A percentile compares a stretch with the other conserved stretches of the same genome.
Conservation (phyloP, 176 grass and related monocot genomes). For the Typha latifolia region DNA sequence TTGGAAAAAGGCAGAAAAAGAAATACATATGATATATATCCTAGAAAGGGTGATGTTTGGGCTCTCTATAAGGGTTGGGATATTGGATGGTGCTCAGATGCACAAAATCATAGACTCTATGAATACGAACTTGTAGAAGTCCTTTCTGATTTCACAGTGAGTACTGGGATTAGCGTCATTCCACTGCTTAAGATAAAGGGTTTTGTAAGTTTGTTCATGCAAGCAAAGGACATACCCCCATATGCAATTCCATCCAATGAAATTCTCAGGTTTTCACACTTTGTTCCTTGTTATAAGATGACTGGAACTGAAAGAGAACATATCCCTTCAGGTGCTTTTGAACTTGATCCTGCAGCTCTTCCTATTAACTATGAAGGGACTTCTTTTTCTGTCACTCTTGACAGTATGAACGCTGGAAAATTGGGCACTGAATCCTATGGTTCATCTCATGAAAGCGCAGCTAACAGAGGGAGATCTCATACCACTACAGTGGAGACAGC, state of each 20-base stretch:
- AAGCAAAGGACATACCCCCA: constrained; percentile 35
- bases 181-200: constrained; percentile 66
- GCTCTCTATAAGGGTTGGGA: constrained; percentile 73
- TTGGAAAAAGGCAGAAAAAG: constrained; percentile 31
- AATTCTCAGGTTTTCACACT: constrained; percentile 72
- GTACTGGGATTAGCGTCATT: constrained; percentile 46
- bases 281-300: constrained; percentile 38
- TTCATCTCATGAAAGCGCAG: constrained; percentile 10
- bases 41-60: constrained; percentile 77
- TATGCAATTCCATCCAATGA: constrained; percentile 57
- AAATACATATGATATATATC: constrained; percentile 54
- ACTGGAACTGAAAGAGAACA: constrained; percentile 42
- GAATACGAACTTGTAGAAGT: constrained; percentile 78
- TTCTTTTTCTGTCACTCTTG: constrained; percentile 47
- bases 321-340: constrained; percentile 52
- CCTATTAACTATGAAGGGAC: constrained; percentile 42
- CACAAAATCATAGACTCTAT: constrained; percentile 20
- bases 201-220: constrained; percentile 66
- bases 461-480: not conserved
- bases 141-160: constrained; percentile 42
- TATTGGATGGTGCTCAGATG: constrained; percentile 43
- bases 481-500: not conserved
- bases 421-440: constrained; percentile 11
- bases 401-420: constrained; percentile 28
- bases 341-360: constrained; percentile 77